Base-by-base conservation (phyloP, 2,329 filamentous ascomycete species). In the Fusarium nisikadoi region DNA sequence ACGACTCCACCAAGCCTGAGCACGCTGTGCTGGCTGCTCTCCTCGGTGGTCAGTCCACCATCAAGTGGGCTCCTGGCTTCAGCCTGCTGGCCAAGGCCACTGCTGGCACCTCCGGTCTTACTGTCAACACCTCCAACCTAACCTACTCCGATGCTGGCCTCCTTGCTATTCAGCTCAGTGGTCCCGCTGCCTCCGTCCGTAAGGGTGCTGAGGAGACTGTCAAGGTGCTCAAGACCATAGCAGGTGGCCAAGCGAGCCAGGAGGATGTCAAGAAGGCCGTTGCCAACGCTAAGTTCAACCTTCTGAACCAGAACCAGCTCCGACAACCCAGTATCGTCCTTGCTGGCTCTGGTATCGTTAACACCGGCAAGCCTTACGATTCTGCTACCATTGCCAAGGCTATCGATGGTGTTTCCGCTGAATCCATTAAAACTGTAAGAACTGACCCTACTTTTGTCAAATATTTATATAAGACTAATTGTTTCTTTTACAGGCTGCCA, bases 11-110 rank as follows among this genome's bases (percentile, higher is more conserved):
- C 87, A 97, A 97, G 87, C 93, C 96, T 62, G 95, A 98, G 84
- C 89, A 94, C 72, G 89, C 92, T 71, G 94, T 99, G 71, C 91
- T 99, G 62, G 90, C 93, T 64, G 91, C 94, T 72, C 91, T 99
- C 25, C 92, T 99, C 57, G 96, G 96, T 80, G 96, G 95, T 70
- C 86, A 97, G 83, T 93, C 94, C 60, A 92, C 86, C 83, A 94
- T 98, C 87, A 99, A 98, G 88, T 99, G 95, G 95, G 92, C 94
- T 57, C 86, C 94, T 71, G 96, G 96, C 77, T 98, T 97, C 88
- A 95, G 93, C 66, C 88, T 98, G 70, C 90, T 99, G 68, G 89
- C 93, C 80, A 95, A 97, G 87, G 92, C 92, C 68, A 88, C 91
- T 63, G 87, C 91, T 70, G 87, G 88, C 49, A 86, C 90, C 78